phyloP scores from a whole-genome alignment of 1,284 basidiomycete species.

The Rhizopogon hawkerae region DNA sequence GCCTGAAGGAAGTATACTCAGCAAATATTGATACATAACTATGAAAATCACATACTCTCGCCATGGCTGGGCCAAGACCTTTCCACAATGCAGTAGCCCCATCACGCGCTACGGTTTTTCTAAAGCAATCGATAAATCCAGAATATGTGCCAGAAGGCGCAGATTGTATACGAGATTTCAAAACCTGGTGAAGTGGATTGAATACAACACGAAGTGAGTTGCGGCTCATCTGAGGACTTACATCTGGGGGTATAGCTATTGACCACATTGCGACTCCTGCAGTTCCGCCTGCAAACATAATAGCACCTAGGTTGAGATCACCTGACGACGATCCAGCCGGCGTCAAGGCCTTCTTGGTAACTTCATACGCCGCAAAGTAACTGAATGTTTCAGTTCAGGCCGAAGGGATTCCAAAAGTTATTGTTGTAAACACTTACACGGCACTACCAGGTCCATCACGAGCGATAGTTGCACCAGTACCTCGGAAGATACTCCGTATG shows the following conservation, averaged over 20 bases:
- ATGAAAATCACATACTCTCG: slow-evolving; percentile 48
- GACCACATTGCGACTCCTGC: slow-evolving; percentile 99
- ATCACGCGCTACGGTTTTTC: slow-evolving; percentile 89
- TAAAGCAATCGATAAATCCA: slow-evolving; percentile 87
- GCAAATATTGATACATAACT: background rate
- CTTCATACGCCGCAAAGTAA: slow-evolving; percentile 97
- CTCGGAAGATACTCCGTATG: slow-evolving; percentile 86
- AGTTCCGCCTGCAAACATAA: slow-evolving; percentile 88
- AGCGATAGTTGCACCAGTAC: slow-evolving; percentile 85
- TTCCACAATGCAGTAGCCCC: slow-evolving; percentile 90
- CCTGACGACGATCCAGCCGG: slow-evolving; percentile 69
- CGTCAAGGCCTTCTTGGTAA: slow-evolving; percentile 81
- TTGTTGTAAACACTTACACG: slow-evolving; percentile 52
- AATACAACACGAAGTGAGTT: background rate
- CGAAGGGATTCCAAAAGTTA: background rate
- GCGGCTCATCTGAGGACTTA: slow-evolving; percentile 31
- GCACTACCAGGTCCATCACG: slow-evolving; percentile 96
- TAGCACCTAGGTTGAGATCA: slow-evolving; percentile 80
- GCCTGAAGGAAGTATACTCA: slow-evolving; percentile 39
- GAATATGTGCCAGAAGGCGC: slow-evolving; percentile 94
- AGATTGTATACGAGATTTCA: slow-evolving; percentile 97
- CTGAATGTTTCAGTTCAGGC: slow-evolving; percentile 32
- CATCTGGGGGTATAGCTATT: slow-evolving; percentile 91
- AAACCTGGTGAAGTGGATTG: slow-evolving; percentile 46
- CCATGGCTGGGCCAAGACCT: slow-evolving; percentile 97